phyloP scores from a whole-genome alignment of 2,329 filamentous ascomycete genomes.

The Talaromyces sp. region DNA sequence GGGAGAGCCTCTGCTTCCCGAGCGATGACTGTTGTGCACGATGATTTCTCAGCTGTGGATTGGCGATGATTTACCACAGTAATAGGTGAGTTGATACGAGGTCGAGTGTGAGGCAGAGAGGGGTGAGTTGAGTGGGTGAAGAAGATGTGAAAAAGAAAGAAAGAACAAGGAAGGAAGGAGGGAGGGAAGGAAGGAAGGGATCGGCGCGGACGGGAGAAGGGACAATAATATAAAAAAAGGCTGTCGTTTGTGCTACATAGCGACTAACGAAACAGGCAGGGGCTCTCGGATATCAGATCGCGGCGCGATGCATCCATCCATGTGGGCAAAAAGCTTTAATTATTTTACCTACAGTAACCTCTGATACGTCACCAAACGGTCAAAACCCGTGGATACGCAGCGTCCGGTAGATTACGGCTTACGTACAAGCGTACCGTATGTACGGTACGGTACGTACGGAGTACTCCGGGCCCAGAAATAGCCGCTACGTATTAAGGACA shows the following conservation, averaged over 20 bases:
- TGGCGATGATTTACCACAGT: not conserved
- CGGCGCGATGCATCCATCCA: constrained; percentile 13
- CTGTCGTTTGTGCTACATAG: not conserved
- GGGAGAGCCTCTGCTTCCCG: not conserved
- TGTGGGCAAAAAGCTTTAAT: constrained; percentile 10
- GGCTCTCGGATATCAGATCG: constrained; percentile 17
- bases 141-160: not conserved
- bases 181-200: not conserved
- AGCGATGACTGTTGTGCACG: constrained; percentile 8
- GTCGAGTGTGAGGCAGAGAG: not conserved
- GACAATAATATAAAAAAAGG: not conserved
- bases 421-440: not conserved
- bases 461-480: not conserved
- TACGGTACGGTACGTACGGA: not conserved
- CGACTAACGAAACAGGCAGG: not conserved
- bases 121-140: not conserved
- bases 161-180: not conserved
- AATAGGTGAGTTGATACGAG: not conserved
- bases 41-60: not conserved
- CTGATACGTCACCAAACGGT: constrained; percentile 10
- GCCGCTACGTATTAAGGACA: not conserved
- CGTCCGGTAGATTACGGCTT: not conserved
- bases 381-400: not conserved
- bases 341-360: not conserved
- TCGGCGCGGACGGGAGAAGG: not conserved